phyloP scores from a whole-genome alignment of 1,139 yeast species.

The Candida sp. region DNA sequence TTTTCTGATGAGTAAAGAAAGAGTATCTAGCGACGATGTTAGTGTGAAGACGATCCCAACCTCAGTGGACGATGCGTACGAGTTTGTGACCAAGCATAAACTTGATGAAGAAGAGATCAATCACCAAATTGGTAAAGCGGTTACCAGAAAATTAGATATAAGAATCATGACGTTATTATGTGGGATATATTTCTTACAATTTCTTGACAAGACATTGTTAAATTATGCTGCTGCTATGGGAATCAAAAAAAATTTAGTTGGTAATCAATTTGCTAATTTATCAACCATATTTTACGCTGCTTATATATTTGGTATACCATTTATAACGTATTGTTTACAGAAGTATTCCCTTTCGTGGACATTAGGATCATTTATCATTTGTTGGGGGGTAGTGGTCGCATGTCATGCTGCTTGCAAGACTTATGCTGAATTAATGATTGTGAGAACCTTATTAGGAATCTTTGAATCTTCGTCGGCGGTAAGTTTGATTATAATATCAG shows the following conservation, averaged over 20 bases:
- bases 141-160: constrained; percentile 23
- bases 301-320: constrained; percentile 45
- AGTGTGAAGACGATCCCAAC: background rate
- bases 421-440: constrained; percentile 39
- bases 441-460: constrained; percentile 38
- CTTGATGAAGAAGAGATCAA: constrained; percentile 7
- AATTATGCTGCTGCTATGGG: constrained; percentile 54
- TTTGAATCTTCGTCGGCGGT: constrained; percentile 45
- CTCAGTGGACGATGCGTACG: constrained; percentile 2
- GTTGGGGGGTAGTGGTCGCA: constrained; percentile 41
- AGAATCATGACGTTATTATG: constrained; percentile 32
- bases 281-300: constrained; percentile 44
- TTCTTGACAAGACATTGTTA: constrained; percentile 40
- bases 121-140: constrained; percentile 1
- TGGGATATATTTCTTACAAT: constrained; percentile 40
- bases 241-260: constrained; percentile 27
- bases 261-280: constrained; percentile 38
- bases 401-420: constrained; percentile 31
- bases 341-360: constrained; percentile 36
- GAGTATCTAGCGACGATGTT: background rate
- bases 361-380: constrained; percentile 29
- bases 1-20: background rate
- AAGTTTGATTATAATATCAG: constrained; percentile 37
- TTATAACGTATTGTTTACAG: constrained; percentile 35
- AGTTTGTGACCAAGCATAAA: constrained; percentile 7